Evolutionary conservation across 2,329 filamentous ascomycete species (phyloP), one percentile per base, ranked within the genome.

Genomic region (Chaetomiaceae sp.): DNA sequence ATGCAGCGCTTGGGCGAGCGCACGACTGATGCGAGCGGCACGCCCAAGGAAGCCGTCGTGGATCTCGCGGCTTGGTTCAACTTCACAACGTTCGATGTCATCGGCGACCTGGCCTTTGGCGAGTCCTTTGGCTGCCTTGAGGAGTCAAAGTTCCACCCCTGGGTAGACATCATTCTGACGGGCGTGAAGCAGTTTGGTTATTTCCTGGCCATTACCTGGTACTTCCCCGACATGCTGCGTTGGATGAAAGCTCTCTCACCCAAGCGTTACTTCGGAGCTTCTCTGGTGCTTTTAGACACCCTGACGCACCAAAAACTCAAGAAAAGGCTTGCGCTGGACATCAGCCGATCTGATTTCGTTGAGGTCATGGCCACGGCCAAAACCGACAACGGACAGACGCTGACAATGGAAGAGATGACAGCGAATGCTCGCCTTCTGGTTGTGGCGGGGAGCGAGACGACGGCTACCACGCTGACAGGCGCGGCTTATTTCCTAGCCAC

Each of bases 391-490:
- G 44, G 49, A 8, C 37, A 18, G 38, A 45, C 32, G 17, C 15
- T 58, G 47, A 48, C 34, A 0, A 33, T 14, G 14, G 17, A 32
- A 0, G 52, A 59, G 35, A 52, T 60, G 15, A 39, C 26, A 2
- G 17, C 46, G 9, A 58, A 56, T 17, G 48, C 50, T 7, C 38
- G 48, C 11, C 8, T 62, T 4, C 43, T 68, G 9, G 60, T 75
- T 15, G 52, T 70, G 3, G 73, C 71, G 1, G 72, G 73, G 2
- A 70, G 68, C 3, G 73, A 76, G 53, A 77, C 73, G 1, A 74
- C 72, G 0, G 70, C 72, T 0, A 73, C 71, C 0, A 59, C 69
- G 2, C 60, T 75, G 17, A 53, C 62, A 48, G 56, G 66, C 51
- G 49, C 60, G 47, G 50, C 53, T 0, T 75, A 65, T 47, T 57